Percentiles rank a stretch among this genome's conserved stretches.
Evolutionary conservation across 1,284 basidiomycete species (phyloP).

Genomic region (Phaffia rhodozyma): DNA sequence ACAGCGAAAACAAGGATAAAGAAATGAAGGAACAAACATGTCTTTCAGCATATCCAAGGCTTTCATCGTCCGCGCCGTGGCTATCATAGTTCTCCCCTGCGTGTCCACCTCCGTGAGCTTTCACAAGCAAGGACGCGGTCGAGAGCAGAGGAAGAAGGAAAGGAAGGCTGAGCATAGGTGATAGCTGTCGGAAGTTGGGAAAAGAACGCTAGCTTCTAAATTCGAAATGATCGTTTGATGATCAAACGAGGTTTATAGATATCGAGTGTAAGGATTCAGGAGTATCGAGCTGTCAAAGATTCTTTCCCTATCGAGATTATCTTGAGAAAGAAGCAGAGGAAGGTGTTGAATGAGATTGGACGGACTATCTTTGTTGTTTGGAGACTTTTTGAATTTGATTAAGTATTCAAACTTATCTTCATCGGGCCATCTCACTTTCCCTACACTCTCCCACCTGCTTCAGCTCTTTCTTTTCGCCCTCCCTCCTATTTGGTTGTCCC

Average conservation of each 20-base stretch:
- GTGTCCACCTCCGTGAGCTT: conserved; percentile 9
- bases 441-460: not conserved
- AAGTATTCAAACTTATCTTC: not conserved
- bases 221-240: not conserved
- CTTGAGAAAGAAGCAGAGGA: too few relatives aligned
- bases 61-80: conserved; percentile 26
- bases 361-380: too few relatives aligned
- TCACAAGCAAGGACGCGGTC: conserved; percentile 5
- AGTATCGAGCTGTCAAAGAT: not conserved
- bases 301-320: not conserved
- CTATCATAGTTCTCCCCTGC: conserved; percentile 24
- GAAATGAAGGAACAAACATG: conserved; percentile 40
- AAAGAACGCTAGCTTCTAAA: not conserved
- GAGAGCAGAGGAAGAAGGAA: conserved; percentile 3
- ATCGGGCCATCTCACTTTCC: not conserved
- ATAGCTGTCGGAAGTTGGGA: not conserved
- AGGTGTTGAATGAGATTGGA: too few relatives aligned
- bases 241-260: not conserved
- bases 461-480: not conserved
- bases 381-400: too few relatives aligned
- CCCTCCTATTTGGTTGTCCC: not conserved
- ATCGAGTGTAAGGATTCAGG: not conserved
- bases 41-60: conserved; percentile 39
- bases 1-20: too few relatives aligned
- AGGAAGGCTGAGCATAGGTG: not conserved